These are phyloP conservation scores for Aechmea fasciata DNA, from an alignment of 176 grass and related monocot species.

Conservation along the genomic window DNA sequence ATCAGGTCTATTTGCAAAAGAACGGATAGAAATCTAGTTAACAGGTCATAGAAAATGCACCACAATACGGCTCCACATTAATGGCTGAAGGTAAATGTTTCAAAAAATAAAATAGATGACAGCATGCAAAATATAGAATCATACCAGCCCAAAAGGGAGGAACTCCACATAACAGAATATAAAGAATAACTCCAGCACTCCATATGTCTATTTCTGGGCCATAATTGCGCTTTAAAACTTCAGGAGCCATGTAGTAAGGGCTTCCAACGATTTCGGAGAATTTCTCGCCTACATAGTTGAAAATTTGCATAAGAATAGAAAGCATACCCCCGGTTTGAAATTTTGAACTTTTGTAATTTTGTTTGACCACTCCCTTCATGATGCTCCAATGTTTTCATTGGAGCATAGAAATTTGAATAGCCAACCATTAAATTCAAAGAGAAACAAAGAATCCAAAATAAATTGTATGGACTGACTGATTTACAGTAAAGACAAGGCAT, in stretches of 20 bases:
- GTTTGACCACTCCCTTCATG: neutral
- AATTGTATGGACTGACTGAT: too few species aligned
- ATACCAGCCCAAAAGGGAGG: constrained; percentile 99
- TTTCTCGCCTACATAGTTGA: constrained; percentile 57
- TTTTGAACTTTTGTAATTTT: neutral
- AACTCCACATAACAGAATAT: constrained; percentile 95
- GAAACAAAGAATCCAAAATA: too few species aligned
- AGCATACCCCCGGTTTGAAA: neutral
- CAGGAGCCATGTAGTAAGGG: constrained; percentile 98
- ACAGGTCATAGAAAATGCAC: too few species aligned
- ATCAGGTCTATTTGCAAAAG: too few species aligned
- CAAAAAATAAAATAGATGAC: neutral
- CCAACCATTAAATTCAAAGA: too few species aligned
- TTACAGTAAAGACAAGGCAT: too few species aligned
- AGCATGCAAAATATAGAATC: constrained; percentile 1
- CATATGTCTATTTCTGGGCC: constrained; percentile 98
- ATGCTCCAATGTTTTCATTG: too few species aligned
- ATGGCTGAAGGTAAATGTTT: too few species aligned
- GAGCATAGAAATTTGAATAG: too few species aligned
- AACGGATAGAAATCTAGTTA: too few species aligned
- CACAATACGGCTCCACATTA: too few species aligned
- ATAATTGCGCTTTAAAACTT: constrained; percentile 95
- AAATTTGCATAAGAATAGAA: constrained; percentile 19
- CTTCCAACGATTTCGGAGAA: constrained; percentile 99
- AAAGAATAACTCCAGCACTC: constrained; percentile 96